These are phyloP conservation scores for Vaccinium corymbosum DNA, from an alignment of 148 eudicot species.

Conservation along the genomic window DNA sequence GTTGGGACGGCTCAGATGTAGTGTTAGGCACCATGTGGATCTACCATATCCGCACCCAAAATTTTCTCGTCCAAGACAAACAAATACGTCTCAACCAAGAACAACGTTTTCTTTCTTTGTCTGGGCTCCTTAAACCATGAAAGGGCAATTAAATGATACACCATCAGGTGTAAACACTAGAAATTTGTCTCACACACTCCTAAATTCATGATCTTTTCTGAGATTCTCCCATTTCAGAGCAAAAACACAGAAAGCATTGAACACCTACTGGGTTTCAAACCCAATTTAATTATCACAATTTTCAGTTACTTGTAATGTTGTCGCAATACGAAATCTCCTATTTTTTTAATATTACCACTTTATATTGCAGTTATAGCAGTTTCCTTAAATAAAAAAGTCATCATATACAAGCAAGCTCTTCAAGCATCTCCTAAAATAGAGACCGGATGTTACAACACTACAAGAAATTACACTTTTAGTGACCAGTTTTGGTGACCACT, in stretches of 20 bases:
- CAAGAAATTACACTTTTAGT: no score
- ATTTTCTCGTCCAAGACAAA: neutral
- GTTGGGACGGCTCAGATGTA: no score
- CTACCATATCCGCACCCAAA: no score
- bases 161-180: neutral
- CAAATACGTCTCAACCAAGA: neutral
- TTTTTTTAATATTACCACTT: no score
- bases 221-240: neutral
- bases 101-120: neutral
- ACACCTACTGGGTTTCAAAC: neutral
- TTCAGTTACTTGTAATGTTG: neutral
- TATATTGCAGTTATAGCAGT: no score
- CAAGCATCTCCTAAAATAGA: no score
- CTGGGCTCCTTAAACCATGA: neutral
- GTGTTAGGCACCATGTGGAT: no score
- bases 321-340: no score
- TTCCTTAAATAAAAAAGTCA: no score
- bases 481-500: no score
- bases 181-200: neutral
- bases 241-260: neutral
- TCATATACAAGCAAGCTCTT: no score
- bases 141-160: neutral
- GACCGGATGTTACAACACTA: no score
- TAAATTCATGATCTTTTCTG: neutral
- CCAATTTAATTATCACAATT: neutral